Base-by-base conservation (phyloP, 148 eudicot species). In the Nepenthes gracilis region DNA sequence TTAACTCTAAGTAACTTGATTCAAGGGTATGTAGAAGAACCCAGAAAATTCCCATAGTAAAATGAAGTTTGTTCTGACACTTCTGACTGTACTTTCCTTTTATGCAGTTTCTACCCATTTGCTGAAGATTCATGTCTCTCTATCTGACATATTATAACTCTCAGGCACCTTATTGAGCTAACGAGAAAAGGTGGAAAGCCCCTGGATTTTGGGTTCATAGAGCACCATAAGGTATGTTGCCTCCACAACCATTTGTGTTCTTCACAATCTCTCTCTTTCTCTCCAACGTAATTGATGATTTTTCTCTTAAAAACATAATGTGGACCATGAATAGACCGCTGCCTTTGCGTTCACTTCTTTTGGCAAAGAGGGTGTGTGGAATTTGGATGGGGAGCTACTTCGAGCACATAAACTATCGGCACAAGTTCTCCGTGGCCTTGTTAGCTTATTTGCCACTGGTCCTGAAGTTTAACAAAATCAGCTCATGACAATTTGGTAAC, bases 361-460 rank as follows among this genome's bases (percentile, higher is more conserved):
- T 1, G 97, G 99, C 12, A 75, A 76, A 57, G 87, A 89, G 70
- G 79, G 97, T 47, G 78, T 80, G 12, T 94, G 99, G 99, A 94
- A 94, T 57, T 73, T 94, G 68, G 99, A 94, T 37, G 99, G 99
- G 2, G 99, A 94, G 75, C 54, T 89, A 61, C 78, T 94, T 61
- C 75, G 52, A 63, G 99, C 97, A 23, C 92, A 94, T 61, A 77
- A 89, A 72, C 79, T 94, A 49, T 94, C 99, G 2, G 99, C 85
- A 38, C 99, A 89, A 83, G 99, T 94, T 47, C 82, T 86, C 15
- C 88, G 97, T 9, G 95, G 99, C 57, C 92, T 94, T 36, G 58
- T 94, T 64, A 83, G 81, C 79, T 82, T 94, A 78, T 94, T 94
- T 66, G 99, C 97, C 34, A 47, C 87, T 35, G 99, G 99, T 55